Base-by-base conservation (phyloP, 257 asterid species). In the Ocimum tenuiflorum region DNA sequence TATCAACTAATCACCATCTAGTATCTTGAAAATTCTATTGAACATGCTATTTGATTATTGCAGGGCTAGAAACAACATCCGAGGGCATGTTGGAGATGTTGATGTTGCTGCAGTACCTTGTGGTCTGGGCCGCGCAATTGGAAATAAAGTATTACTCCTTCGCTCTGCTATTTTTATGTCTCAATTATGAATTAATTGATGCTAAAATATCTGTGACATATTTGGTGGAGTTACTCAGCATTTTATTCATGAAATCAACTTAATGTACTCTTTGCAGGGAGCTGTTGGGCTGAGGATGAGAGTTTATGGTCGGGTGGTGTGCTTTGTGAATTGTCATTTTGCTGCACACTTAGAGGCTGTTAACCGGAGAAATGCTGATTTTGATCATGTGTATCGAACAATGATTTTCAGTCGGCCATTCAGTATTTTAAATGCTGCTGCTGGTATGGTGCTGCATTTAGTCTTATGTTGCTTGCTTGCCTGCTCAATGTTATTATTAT, bases 21-120 rank as follows among this genome's bases (percentile, higher is more conserved):
- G 29, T 10, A 58, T 41, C 50, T 59, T 38, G 35, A 19, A 59
- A 5, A 6, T 41, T 59, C 39, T 60, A 11, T 47, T 41, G 17
- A 47, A 39, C 27, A 38, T 24, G 69, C 63, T 57, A 63, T 58
- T 42, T 55, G 46, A 20, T 53, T 46, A 23, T 69, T 59, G 4
- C 61, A 69, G 99, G 99, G 94, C 80, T 70, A 84, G 97, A 79
- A 90, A 73, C 75, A 78, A 36, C 75, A 83, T 92, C 38, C 74
- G 70, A 49, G 70, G 78, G 70, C 86, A 83, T 72, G 86, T 87
- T 47, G 99, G 99, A 48, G 99, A 92, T 82, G 82, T 88, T 75
- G 99, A 92, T 63, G 96, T 82, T 72, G 95, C 96, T 60, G 99
- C 99, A 74, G 99, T 92, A 75, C 94, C 99, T 53, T 92, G 99